These are phyloP conservation scores for Apiotrichum veenhuisii DNA, from an alignment of 1,284 basidiomycete species.

Conservation along the genomic window DNA sequence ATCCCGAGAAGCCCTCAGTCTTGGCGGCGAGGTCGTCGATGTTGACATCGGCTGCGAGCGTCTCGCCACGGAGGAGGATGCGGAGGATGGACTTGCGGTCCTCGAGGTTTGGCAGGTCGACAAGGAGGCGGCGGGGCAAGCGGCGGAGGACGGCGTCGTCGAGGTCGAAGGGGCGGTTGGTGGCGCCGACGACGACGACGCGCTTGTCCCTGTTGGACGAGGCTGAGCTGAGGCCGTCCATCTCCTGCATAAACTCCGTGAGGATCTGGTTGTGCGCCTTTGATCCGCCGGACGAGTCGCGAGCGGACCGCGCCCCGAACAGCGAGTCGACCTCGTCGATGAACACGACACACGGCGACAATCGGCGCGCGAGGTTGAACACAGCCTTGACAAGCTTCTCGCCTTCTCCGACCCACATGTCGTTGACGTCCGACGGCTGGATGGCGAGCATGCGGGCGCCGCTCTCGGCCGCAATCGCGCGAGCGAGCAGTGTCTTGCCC, in stretches of 20 bases:
- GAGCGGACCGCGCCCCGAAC: slow-evolving; percentile 79
- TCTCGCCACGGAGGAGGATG: slow-evolving; percentile 75
- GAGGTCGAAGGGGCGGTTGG: slow-evolving; percentile 62
- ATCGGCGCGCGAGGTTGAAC: slow-evolving; percentile 78
- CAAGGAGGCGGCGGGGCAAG: slow-evolving; percentile 72
- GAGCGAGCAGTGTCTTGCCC: slow-evolving; percentile 83
- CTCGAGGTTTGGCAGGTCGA: slow-evolving; percentile 76
- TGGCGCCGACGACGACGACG: slow-evolving; percentile 91
- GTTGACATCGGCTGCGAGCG: slow-evolving; percentile 65
- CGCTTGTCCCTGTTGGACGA: slow-evolving; percentile 69
- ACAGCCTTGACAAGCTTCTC: slow-evolving; percentile 90
- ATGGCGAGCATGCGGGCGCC: slow-evolving; percentile 3
- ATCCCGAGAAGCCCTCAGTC: slow-evolving; percentile 83
- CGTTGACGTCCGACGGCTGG: slow-evolving; percentile 31
- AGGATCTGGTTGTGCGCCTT: slow-evolving; percentile 66
- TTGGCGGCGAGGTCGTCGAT: slow-evolving; percentile 62
- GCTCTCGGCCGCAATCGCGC: slow-evolving; percentile 86
- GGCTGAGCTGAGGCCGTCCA: slow-evolving; percentile 75
- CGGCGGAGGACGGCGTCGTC: slow-evolving; percentile 64
- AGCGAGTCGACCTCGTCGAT: slow-evolving; percentile 94
- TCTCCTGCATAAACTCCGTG: slow-evolving; percentile 94
- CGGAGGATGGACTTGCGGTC: slow-evolving; percentile 79
- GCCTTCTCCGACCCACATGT: slow-evolving; percentile 82
- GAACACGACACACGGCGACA: slow-evolving; percentile 92
- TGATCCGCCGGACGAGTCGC: slow-evolving; percentile 70